phyloP scores from a whole-genome alignment of 1,284 basidiomycete species.

The Sanghuangporus baumii region DNA sequence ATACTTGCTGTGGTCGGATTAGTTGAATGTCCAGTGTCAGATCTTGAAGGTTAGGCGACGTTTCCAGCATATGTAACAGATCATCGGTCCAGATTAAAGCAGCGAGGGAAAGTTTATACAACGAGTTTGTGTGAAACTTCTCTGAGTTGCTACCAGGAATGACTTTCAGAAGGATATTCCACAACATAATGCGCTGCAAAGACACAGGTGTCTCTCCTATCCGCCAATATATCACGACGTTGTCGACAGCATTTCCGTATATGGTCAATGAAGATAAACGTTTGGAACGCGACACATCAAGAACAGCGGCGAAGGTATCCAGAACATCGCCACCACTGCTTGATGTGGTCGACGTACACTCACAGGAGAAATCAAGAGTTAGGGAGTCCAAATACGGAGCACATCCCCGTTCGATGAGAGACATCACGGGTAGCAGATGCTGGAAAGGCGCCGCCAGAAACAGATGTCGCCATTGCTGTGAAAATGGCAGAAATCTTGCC shows the following conservation, averaged over 20 bases:
- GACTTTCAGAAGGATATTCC: not conserved
- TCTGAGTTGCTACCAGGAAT: not conserved
- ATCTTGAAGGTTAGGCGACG: not conserved
- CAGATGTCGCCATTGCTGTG: not conserved
- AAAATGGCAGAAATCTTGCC: not conserved
- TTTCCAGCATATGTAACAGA: not conserved
- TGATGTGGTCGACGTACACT: not conserved
- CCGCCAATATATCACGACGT: not conserved
- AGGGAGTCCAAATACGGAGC: not conserved
- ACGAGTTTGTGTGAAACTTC: not conserved
- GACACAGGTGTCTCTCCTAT: not conserved
- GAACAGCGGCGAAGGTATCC: not conserved
- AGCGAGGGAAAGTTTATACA: not conserved
- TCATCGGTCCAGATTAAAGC: not conserved
- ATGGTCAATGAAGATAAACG: not conserved
- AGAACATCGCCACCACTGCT: not conserved
- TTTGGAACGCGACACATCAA: not conserved
- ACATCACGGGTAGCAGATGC: not conserved
- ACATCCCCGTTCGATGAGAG: not conserved
- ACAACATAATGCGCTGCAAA: not conserved
- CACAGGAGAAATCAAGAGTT: conserved; percentile 4
- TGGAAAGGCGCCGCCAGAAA: not conserved
- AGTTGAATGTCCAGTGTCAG: not conserved
- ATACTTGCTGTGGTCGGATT: not conserved
- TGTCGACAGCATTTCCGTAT: conserved; percentile 1